Conservation (phyloP, 2,329 filamentous ascomycete genomes). For the Shiraia sp. region DNA sequence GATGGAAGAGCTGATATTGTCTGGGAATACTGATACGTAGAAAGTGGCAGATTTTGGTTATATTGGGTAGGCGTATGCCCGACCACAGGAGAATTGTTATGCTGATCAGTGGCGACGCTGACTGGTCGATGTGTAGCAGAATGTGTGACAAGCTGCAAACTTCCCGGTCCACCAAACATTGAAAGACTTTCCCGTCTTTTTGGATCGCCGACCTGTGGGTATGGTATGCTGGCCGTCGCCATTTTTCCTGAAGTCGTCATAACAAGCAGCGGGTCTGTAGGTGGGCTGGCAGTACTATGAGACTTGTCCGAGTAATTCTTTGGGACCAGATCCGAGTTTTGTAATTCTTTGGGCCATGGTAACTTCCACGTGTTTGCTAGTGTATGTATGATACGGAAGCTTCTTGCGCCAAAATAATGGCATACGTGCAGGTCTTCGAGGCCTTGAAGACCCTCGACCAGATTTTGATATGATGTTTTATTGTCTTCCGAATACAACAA, state of each 20-base stretch:
- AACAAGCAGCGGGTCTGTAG: constrained; percentile 21
- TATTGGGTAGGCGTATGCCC: constrained; percentile 13
- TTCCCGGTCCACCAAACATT: constrained; percentile 31
- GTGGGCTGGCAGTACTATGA: constrained; percentile 22
- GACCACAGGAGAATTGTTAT: constrained; percentile 18
- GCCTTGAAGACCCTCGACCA: constrained; percentile 49
- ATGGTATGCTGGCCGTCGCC: constrained; percentile 8
- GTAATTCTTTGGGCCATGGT: constrained; percentile 45
- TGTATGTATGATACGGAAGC: constrained; percentile 48
- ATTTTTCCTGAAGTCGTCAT: constrained; percentile 11
- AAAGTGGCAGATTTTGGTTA: constrained; percentile 11
- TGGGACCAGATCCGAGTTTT: constrained; percentile 30
- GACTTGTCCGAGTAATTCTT: constrained; percentile 11
- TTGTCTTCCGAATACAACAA: constrained; percentile 49
- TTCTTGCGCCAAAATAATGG: constrained; percentile 49
- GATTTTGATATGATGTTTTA: constrained; percentile 40
- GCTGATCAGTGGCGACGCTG: constrained; percentile 18
- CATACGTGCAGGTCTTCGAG: constrained; percentile 49
- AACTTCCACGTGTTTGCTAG: constrained; percentile 51
- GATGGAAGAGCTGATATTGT: constrained; percentile 14
- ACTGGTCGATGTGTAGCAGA: constrained; percentile 13
- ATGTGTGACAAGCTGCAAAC: constrained; percentile 21
- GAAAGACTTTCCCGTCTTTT: constrained; percentile 32
- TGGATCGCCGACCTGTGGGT: constrained; percentile 2
- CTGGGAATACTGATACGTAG: constrained; percentile 22